Evolutionary conservation across 352 stramenopile species (phyloP).

Genomic region (Phytophthora hybrid): DNA sequence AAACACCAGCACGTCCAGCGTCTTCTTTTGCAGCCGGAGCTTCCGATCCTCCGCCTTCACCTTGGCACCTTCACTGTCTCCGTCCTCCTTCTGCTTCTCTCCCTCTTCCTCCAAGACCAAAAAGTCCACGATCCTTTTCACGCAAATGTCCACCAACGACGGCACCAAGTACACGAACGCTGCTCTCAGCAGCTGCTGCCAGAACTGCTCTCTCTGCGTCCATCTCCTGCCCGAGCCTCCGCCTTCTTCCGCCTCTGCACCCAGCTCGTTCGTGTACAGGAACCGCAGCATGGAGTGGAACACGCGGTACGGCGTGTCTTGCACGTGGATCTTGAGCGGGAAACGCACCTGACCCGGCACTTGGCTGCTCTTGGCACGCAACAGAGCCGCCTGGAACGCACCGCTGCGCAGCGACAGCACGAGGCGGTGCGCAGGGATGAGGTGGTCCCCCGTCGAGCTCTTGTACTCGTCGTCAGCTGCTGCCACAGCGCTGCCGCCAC

Average conservation of each 20-base stretch:
- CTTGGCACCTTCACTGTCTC: conserved; percentile 4
- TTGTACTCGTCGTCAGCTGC: conserved; percentile 8
- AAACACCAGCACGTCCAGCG: conserved; percentile 65
- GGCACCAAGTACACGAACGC: conserved; percentile 81
- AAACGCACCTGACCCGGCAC: conserved; percentile 76
- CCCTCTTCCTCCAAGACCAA: conserved; percentile 36
- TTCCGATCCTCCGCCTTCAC: conserved; percentile 9
- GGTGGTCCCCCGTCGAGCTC: conserved; percentile 35
- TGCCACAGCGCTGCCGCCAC: not conserved
- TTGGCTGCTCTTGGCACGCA: conserved; percentile 73
- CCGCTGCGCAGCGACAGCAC: conserved; percentile 79
- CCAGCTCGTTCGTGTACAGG: conserved; percentile 82
- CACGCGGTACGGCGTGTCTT: conserved; percentile 80
- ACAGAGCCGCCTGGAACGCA: conserved; percentile 72
- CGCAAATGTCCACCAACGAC: conserved; percentile 71
- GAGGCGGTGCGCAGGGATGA: conserved; percentile 81
- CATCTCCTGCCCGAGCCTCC: conserved; percentile 2
- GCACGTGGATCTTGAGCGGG: conserved; percentile 82
- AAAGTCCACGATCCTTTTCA: conserved; percentile 47
- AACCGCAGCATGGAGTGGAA: conserved; percentile 78
- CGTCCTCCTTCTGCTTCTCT: not conserved
- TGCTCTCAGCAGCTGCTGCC: conserved; percentile 70
- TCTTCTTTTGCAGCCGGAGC: conserved; percentile 35
- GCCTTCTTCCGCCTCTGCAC: not conserved
- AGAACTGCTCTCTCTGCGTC: conserved; percentile 57